Percentiles rank a stretch among this genome's conserved stretches.
phyloP scores from a whole-genome alignment of 1,284 basidiomycete species.

The Puccinia horiana region DNA sequence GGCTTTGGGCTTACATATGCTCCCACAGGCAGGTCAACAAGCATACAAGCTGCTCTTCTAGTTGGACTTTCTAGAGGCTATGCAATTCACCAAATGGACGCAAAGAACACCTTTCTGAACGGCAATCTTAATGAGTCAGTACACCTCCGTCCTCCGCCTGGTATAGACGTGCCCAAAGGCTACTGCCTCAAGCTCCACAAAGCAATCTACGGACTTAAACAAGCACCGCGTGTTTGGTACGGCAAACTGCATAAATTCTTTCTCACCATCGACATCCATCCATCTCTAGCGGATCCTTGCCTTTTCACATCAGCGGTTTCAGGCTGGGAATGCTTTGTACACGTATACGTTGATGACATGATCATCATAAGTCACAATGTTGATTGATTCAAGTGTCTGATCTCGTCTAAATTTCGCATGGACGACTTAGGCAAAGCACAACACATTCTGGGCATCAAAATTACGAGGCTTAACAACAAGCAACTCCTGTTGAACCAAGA shows the following conservation, averaged over 20 bases:
- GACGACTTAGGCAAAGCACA: no score
- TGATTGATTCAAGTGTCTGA: no score
- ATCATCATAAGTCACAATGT: no score
- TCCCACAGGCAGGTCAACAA: no score
- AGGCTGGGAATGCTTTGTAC: neutral
- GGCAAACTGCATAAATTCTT: neutral
- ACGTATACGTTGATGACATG: no score
- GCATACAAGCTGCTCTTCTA: no score
- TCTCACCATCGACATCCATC: neutral
- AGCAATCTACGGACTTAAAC: neutral
- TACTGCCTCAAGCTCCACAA: neutral
- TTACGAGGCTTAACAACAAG: no score
- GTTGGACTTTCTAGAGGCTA: neutral
- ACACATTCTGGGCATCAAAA: no score
- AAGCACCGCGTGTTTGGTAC: slow-evolving; percentile 17
- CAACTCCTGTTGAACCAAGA: no score
- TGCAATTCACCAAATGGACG: slow-evolving; percentile 6
- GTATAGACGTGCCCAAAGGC: neutral
- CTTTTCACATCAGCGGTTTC: neutral
- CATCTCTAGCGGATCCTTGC: neutral
- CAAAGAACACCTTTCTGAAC: no score
- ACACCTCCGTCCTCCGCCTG: neutral
- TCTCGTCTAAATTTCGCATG: no score
- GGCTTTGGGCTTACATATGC: no score
- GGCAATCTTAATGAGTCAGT: neutral